A percentile compares a stretch with the other conserved stretches of the same genome.
Conservation (phyloP, 495 filamentous ascomycete species). For the Elaphomyces granulatus region DNA sequence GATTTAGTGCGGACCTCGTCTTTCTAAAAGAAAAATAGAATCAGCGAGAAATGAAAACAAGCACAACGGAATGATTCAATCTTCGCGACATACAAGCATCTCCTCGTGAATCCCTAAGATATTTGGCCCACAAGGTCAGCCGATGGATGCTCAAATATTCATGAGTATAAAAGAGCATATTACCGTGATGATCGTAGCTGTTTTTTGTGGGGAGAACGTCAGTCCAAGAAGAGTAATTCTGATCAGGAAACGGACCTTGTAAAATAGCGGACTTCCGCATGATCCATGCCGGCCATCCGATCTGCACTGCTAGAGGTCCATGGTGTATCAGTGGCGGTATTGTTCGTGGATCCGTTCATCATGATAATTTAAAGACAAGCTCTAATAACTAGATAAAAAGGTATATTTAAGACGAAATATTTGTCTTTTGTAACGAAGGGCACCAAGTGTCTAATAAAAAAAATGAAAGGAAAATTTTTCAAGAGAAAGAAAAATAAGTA, state of each 20-base stretch:
- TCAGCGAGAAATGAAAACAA: conserved; percentile 3
- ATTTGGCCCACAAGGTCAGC: conserved; percentile 1
- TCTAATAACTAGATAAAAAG: too few species aligned
- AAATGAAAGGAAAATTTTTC: too few species aligned
- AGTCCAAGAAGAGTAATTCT: conserved; percentile 12
- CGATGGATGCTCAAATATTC: conserved; percentile 9
- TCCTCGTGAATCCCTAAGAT: conserved; percentile 82
- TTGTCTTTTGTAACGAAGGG: too few species aligned
- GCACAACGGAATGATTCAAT: neutral
- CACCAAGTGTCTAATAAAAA: too few species aligned
- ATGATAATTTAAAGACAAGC: conserved; percentile 8
- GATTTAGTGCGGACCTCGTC: conserved; percentile 93
- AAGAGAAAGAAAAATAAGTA: too few species aligned
- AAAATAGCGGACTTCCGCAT: conserved; percentile 93
- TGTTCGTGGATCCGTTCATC: conserved; percentile 21
- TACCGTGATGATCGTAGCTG: conserved; percentile 95
- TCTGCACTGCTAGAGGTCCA: conserved; percentile 33
- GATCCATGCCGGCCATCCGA: conserved; percentile 49
- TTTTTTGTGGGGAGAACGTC: conserved; percentile 11
- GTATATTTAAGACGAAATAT: too few species aligned
- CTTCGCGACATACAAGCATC: conserved; percentile 71
- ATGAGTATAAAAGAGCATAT: conserved; percentile 14
- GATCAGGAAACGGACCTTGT: conserved; percentile 55
- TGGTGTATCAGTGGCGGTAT: conserved; percentile 11
- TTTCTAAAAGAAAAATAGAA: conserved; percentile 45